Percentiles rank a stretch among this genome's conserved stretches.
phyloP scores from a whole-genome alignment of 2,329 filamentous ascomycete species.

The Scopulariopsis brevicaulis region DNA sequence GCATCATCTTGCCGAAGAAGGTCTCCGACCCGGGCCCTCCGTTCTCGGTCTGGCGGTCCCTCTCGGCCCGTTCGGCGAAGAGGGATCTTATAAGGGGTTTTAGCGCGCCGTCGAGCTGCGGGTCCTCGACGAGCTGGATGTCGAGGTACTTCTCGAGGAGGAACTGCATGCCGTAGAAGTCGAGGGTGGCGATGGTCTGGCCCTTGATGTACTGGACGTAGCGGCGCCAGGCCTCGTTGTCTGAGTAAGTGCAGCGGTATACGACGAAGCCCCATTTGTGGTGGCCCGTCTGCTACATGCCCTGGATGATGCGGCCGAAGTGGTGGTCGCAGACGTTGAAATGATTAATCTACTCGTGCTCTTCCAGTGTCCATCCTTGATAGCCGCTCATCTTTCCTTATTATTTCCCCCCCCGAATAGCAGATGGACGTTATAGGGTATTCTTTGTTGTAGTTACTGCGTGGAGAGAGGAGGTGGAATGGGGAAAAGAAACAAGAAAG shows the following conservation, averaged over 20 bases:
- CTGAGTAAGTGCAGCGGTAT: conserved; percentile 10
- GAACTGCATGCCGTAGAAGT: neutral
- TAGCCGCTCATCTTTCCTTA: neutral
- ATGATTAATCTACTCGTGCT: neutral
- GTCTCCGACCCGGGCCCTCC: neutral
- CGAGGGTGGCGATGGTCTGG: neutral
- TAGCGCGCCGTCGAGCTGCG: conserved; percentile 2
- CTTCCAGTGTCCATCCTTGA: neutral
- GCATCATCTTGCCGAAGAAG: neutral
- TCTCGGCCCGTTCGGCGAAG: neutral
- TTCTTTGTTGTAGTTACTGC: neutral
- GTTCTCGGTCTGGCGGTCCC: neutral
- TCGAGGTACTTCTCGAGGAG: conserved; percentile 4
- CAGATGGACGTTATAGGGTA: neutral
- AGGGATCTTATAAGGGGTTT: neutral
- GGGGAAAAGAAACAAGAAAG: neutral
- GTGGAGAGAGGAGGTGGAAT: neutral
- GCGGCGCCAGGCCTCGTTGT: conserved; percentile 7
- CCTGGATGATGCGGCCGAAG: neutral
- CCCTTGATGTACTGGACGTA: conserved; percentile 1
- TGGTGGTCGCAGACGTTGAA: neutral
- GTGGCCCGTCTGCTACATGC: conserved; percentile 3
- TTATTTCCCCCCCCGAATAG: neutral
- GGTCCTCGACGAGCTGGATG: conserved; percentile 6
- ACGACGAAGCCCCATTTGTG: conserved; percentile 10